Percentiles rank a stretch among this genome's conserved stretches.
phyloP scores from a whole-genome alignment of 75 land plant genomes.

The Picea sitchensis region DNA sequence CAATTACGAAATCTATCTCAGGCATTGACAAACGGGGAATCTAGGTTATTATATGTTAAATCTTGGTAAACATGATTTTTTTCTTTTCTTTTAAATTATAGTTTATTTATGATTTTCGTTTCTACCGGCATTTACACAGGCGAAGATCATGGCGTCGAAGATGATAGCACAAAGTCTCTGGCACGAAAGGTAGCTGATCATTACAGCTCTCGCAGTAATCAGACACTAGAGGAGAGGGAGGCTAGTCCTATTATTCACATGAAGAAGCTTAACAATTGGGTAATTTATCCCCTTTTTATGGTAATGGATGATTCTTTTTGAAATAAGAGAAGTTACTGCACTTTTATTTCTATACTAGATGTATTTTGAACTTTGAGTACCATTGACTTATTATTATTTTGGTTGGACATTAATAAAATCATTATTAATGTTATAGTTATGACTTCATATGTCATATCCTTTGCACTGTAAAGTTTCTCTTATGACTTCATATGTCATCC shows the following conservation, averaged over 20 bases:
- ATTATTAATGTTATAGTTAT: no score
- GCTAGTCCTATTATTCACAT: slow-evolving; percentile 93
- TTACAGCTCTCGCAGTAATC: slow-evolving; percentile 86
- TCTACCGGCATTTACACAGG: not conserved
- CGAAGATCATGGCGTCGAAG: slow-evolving; percentile 15
- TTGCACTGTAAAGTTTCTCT: no score
- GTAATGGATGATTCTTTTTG: not conserved
- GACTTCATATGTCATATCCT: no score
- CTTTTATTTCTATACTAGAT: no score
- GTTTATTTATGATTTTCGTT: slow-evolving; percentile 21
- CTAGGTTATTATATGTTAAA: slow-evolving; percentile 1
- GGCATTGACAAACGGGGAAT: no score
- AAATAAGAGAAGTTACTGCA: no score
- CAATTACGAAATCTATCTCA: not conserved
- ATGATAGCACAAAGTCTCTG: slow-evolving; percentile 43
- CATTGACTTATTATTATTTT: no score
- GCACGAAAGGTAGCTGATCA: slow-evolving; percentile 79
- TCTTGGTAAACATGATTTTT: not conserved
- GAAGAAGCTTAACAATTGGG: slow-evolving; percentile 99
- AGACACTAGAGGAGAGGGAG: slow-evolving; percentile 91
- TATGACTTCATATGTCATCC: no score
- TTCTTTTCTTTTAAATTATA: not conserved
- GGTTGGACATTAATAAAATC: no score
- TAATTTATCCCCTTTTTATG: slow-evolving; percentile 13
- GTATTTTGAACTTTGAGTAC: no score